Percentiles rank a stretch among this genome's conserved stretches.
Conservation (phyloP, 352 stramenopile genomes). For the Nothophytophthora sp. region DNA sequence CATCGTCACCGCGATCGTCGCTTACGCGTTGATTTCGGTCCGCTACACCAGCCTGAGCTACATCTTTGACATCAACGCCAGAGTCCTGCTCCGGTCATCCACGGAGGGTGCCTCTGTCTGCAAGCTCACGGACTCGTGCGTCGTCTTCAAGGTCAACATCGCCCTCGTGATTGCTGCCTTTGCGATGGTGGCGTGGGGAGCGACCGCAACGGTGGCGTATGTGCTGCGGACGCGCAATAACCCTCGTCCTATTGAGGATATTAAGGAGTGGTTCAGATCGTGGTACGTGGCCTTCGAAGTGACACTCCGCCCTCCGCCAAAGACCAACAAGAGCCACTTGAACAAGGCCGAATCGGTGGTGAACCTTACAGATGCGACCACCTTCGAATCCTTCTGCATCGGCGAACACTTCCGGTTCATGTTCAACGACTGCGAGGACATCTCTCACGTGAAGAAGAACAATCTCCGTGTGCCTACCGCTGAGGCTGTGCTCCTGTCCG, state of each 20-base stretch:
- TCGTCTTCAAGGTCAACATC: conserved; percentile 30
- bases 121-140: conserved; percentile 28
- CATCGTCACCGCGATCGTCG: conserved; percentile 12
- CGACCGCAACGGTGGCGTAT: conserved; percentile 22
- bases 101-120: conserved; percentile 18
- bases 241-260: conserved; percentile 16
- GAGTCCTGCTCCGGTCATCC: conserved; percentile 25
- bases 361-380: conserved; percentile 27
- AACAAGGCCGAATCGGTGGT: conserved; percentile 13
- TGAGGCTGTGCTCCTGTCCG: conserved; percentile 26
- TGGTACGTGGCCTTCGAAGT: conserved; percentile 29
- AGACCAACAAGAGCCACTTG: conserved; percentile 18
- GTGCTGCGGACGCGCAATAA: conserved; percentile 24
- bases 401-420: conserved; percentile 31
- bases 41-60: conserved; percentile 16
- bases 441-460: conserved; percentile 31
- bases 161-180: no score
- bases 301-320: conserved; percentile 21
- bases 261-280: conserved; percentile 19
- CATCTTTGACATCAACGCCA: conserved; percentile 20
- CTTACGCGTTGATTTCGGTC: not conserved
- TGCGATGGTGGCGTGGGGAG: conserved; percentile 19
- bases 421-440: conserved; percentile 35
- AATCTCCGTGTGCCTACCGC: conserved; percentile 19
- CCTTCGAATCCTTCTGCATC: conserved; percentile 37